Conservation (phyloP, 2,329 filamentous ascomycete genomes). For the Penicillium paneum region DNA sequence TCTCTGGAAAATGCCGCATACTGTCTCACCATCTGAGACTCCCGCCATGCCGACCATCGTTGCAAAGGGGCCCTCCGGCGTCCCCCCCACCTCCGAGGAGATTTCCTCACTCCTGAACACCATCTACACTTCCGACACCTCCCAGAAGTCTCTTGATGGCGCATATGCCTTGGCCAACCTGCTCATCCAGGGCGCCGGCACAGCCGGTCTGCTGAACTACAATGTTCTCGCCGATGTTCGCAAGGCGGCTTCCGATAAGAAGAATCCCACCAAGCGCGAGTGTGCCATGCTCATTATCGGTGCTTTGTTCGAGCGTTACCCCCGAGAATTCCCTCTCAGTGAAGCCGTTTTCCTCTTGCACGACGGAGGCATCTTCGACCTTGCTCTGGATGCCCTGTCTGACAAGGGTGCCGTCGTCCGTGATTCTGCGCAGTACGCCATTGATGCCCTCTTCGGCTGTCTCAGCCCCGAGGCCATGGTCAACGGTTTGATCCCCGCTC, state of each 20-base stretch:
- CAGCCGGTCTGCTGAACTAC: conserved; percentile 60
- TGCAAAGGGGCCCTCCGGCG: conserved; percentile 44
- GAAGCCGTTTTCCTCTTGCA: conserved; percentile 81
- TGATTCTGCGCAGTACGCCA: conserved; percentile 88
- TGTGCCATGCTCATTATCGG: conserved; percentile 93
- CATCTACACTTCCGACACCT: conserved; percentile 67
- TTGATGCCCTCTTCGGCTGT: conserved; percentile 80
- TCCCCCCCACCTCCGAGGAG: conserved; percentile 63
- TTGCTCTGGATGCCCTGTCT: conserved; percentile 77
- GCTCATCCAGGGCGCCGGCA: conserved; percentile 63
- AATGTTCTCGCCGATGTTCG: conserved; percentile 61
- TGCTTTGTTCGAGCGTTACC: conserved; percentile 87
- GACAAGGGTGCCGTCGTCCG: conserved; percentile 88
- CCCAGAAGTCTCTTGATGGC: conserved; percentile 65
- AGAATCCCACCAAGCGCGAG: conserved; percentile 79
- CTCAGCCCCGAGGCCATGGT: conserved; percentile 80
- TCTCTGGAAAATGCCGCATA: conserved; percentile 48
- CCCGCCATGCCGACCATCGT: conserved; percentile 48
- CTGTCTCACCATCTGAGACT: conserved; percentile 33
- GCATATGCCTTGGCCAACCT: conserved; percentile 64
- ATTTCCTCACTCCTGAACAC: conserved; percentile 62
- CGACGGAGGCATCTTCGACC: conserved; percentile 67
- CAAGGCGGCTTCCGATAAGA: conserved; percentile 89
- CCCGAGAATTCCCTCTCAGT: conserved; percentile 69
- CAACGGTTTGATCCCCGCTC: conserved; percentile 72